Conservation (phyloP, 306 rosid genomes). For the Lupinus albus region DNA sequence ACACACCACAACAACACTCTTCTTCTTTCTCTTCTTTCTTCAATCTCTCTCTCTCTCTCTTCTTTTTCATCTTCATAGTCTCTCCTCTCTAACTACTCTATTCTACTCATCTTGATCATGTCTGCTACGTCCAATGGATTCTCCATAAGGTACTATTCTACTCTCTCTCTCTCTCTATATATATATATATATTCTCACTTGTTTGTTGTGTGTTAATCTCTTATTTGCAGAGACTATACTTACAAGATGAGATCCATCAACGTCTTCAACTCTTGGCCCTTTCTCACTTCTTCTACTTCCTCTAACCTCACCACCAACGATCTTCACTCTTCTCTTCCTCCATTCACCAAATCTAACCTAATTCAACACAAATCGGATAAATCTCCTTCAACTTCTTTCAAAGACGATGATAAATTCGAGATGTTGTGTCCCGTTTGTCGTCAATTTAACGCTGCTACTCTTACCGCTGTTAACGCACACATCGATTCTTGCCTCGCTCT, state of each 20-base stretch:
- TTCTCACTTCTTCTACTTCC: slow-evolving; percentile 33
- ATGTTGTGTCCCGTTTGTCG: slow-evolving; percentile 76
- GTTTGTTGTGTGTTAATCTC: too few species aligned
- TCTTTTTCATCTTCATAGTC: slow-evolving; percentile 12
- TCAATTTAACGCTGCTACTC: slow-evolving; percentile 59
- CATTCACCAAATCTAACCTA: slow-evolving; percentile 59
- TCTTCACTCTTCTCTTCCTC: slow-evolving; percentile 65
- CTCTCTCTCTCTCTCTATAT: neutral
- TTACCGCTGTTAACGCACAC: slow-evolving; percentile 65
- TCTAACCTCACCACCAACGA: slow-evolving; percentile 26
- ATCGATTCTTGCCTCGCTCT: slow-evolving; percentile 64
- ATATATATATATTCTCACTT: too few species aligned
- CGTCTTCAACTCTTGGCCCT: slow-evolving; percentile 80
- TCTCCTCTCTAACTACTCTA: neutral
- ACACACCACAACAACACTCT: too few species aligned
- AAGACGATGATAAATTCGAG: slow-evolving; percentile 28
- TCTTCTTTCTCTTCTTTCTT: too few species aligned
- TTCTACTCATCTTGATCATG: too few species aligned
- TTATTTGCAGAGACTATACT: slow-evolving; percentile 74
- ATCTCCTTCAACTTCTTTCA: too few species aligned
- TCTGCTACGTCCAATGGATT: slow-evolving; percentile 66
- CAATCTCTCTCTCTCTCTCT: neutral
- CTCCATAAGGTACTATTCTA: slow-evolving; percentile 69
- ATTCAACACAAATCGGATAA: slow-evolving; percentile 16
- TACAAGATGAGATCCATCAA: slow-evolving; percentile 71